These are phyloP conservation scores for Debaryomycetaceae sp. DNA, from an alignment of 1,139 yeast species.

Conservation along the genomic window DNA sequence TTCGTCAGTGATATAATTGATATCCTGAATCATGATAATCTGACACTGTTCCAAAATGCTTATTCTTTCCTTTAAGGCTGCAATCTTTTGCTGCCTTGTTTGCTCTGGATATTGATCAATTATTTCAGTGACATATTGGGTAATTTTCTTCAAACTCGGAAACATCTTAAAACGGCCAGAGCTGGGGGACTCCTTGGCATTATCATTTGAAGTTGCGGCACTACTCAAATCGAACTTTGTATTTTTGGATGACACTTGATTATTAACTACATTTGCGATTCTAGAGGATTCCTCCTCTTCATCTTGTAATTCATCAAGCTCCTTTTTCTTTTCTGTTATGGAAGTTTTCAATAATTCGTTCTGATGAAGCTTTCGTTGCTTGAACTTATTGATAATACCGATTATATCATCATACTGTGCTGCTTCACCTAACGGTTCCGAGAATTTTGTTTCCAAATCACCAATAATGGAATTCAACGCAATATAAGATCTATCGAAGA, in stretches of 20 bases:
- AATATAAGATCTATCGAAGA: slow-evolving; percentile 68
- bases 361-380: slow-evolving; percentile 68
- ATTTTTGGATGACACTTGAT: slow-evolving; percentile 24
- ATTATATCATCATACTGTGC: slow-evolving; percentile 72
- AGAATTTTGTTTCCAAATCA: slow-evolving; percentile 65
- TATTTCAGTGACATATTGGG: slow-evolving; percentile 63
- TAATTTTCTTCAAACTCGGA: slow-evolving; percentile 49
- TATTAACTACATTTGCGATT: slow-evolving; percentile 30
- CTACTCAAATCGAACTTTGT: slow-evolving; percentile 28
- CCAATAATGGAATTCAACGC: slow-evolving; percentile 67
- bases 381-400: slow-evolving; percentile 64
- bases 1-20: slow-evolving; percentile 49
- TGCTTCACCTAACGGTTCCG: slow-evolving; percentile 83
- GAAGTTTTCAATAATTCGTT: slow-evolving; percentile 55
- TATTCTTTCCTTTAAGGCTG: slow-evolving; percentile 50
- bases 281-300: slow-evolving; percentile 40
- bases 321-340: slow-evolving; percentile 42
- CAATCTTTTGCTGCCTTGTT: slow-evolving; percentile 55
- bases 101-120: slow-evolving; percentile 71
- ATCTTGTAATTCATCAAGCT: slow-evolving; percentile 37
- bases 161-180: slow-evolving; percentile 18
- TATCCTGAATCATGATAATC: slow-evolving; percentile 53
- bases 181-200: slow-evolving; percentile 8
- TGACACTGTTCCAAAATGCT: slow-evolving; percentile 55
- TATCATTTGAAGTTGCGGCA: slow-evolving; percentile 5